Evolutionary conservation across 108 stramenopile species (phyloP), one percentile per base, ranked within the genome.

Genomic region (Cyclostephanos invisitatus): DNA sequence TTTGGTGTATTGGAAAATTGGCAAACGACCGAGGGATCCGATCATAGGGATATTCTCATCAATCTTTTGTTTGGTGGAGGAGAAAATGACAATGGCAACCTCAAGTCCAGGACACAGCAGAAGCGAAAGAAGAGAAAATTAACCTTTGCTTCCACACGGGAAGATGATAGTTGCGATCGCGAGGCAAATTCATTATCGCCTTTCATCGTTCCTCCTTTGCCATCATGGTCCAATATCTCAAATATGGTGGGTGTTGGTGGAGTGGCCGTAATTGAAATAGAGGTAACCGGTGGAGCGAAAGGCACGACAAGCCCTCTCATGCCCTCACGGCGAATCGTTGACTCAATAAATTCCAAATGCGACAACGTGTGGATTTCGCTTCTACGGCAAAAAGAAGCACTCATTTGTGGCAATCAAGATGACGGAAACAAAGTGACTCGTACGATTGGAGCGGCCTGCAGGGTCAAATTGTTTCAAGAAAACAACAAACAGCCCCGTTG

Each of bases 21-120:
- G 81, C 82, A 88, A 77, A 53, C 22, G 17, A 84, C 87, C 0
- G 86, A 89, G 67, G 89, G 82, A 11, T 77, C 75, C 15, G 86
- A 89, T 73, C 91, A 89, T 76, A 75, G 91, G 17, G 86, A 89
- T 83, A 62, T 92, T 38, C 28, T 92, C 29, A 53, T 68, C n/a
- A 77, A 72, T 63, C 82, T 88, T 51, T 58, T 90, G 18, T 70
- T 89, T 59, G 72, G 49, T 47, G 27, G 40, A 44, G 70, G 37
- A 20, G 28, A 3, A 25, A 57, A 57, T 32, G 17, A 20, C 57
- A 47, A 48, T 38, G 29, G 6, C 2, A 28, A 42, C 22, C 20
- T 22, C 54, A 55, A 55, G 32, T 42, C 21, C n/a, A 38, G 18
- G 14, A 18, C 57, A 53, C 29, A 20, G 22, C 56, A 62, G 42